Conservation (phyloP, 2,329 filamentous ascomycete species). For the Pezicula carpinea region DNA sequence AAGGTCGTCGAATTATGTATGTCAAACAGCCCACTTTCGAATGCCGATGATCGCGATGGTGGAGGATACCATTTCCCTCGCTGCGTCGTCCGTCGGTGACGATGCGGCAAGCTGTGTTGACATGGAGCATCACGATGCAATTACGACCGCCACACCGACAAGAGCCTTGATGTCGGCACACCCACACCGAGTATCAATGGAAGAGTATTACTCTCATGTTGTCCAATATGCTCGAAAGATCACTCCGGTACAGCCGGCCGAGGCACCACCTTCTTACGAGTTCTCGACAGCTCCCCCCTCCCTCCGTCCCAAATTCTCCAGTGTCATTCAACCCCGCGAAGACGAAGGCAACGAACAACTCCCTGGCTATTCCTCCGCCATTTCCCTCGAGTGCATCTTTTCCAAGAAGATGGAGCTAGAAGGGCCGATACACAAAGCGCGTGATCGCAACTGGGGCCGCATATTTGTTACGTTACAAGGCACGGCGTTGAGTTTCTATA, state of each 20-base stretch:
- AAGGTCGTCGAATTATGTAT: too few species aligned
- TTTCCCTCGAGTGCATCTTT: slow-evolving; percentile 53
- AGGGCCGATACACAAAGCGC: slow-evolving; percentile 56
- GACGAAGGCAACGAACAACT: slow-evolving; percentile 41
- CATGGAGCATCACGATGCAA: too few species aligned
- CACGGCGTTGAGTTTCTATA: slow-evolving; percentile 63
- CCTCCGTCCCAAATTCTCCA: slow-evolving; percentile 16
- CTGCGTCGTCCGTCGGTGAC: too few species aligned
- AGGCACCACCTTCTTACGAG: slow-evolving; percentile 18
- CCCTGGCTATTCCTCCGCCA: slow-evolving; percentile 52
- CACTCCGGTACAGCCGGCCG: slow-evolving; percentile 4
- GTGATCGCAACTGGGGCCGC: slow-evolving; percentile 59
- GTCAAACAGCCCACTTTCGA: too few species aligned
- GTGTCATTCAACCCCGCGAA: slow-evolving; percentile 28
- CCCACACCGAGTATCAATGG: slow-evolving; percentile 13
- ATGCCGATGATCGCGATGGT: too few species aligned
- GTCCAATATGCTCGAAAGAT: slow-evolving; percentile 1
- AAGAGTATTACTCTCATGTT: slow-evolving; percentile 8
- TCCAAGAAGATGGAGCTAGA: slow-evolving; percentile 62
- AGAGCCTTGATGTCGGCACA: too few species aligned
- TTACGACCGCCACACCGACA: too few species aligned
- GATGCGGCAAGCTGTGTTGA: too few species aligned
- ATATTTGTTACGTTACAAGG: slow-evolving; percentile 62
- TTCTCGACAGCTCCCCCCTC: slow-evolving; percentile 10
- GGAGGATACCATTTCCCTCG: too few species aligned